Base-by-base conservation (phyloP, 345 rosid genomes). In the Hypericum androsaemum region DNA sequence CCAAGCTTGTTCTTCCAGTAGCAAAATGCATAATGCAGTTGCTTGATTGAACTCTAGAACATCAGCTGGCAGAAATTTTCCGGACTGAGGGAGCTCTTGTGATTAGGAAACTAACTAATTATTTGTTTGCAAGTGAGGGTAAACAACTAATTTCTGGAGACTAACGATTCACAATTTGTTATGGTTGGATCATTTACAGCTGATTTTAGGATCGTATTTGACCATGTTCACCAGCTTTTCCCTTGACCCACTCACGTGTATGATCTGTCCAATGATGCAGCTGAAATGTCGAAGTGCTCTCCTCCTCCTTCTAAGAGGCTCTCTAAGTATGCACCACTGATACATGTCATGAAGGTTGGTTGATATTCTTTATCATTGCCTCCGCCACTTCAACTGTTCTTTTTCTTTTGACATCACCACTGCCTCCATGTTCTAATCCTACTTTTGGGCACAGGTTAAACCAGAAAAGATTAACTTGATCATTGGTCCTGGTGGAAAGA, bases 401-500 rank as follows among this genome's bases (percentile, higher is more conserved):
- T 39, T 71, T 55, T 50, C 10, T 38, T 61, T 58, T 43, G 36
- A 53, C 22, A 37, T 46, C 10, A 54, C 50, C 56, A 8, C 57
- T 54, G 47, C 50, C 28, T 46, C 28, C 12, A 8, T 38, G 61
- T 38, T 41, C 43, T 52, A 47, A 55, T 42, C 2, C 39, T 10
- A 7, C 39, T n/a, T 56, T 61, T 17, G 37, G 48, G 50, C 75
- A 39, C 71, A 92, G 97, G 94, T 92, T 65, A 67, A 71, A 59
- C 89, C 88, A 41, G 77, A 79, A 58, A 92, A 88, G 77, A 69
- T 92, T 40, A 81, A 85, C 75, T 59, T 63, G 42, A 87, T 92
- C 64, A 88, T 92, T 54, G 97, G 98, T 67, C 53, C 94, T 68
- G 98, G 98, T 56, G 98, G 98, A 65, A 92, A 92, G 82, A 92